phyloP scores from a whole-genome alignment of 1,284 basidiomycete species.

The Afroboletus lepidellus region DNA sequence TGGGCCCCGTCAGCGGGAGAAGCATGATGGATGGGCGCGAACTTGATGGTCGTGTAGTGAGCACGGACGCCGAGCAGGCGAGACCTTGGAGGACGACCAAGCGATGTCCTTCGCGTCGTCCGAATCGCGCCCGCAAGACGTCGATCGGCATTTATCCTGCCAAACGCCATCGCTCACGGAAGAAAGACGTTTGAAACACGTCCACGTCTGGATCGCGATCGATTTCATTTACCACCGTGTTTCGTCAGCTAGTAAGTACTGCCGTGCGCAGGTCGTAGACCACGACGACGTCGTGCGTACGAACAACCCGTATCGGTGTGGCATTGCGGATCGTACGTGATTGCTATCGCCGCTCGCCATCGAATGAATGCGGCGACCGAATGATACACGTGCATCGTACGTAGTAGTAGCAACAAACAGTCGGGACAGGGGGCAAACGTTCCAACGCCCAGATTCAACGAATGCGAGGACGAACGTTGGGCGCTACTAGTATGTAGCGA shows the following conservation, averaged over 20 bases:
- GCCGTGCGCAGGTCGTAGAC: neutral
- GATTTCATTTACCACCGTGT: neutral
- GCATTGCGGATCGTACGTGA: conserved; percentile 6
- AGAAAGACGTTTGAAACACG: neutral
- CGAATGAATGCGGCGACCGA: neutral
- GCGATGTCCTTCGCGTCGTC: neutral
- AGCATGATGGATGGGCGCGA: neutral
- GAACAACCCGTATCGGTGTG: neutral
- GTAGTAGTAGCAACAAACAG: neutral
- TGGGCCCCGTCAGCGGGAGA: neutral
- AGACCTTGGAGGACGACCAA: neutral
- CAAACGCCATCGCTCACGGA: neutral
- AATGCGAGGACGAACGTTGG: neutral
- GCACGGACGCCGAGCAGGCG: neutral
- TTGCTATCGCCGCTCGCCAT: conserved; percentile 12
- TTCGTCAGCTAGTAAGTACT: neutral
- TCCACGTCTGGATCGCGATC: conserved; percentile 5
- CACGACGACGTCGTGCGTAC: neutral
- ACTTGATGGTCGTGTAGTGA: conserved; percentile 2
- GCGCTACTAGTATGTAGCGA: too few species aligned
- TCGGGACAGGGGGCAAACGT: neutral
- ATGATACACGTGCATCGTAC: conserved; percentile 19
- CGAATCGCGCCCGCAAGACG: neutral
- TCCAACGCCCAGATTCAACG: conserved; percentile 7
- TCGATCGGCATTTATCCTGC: conserved; percentile 1